Base-by-base conservation (phyloP, 2,329 filamentous ascomycete genomes). In the Falciphora oryzae region DNA sequence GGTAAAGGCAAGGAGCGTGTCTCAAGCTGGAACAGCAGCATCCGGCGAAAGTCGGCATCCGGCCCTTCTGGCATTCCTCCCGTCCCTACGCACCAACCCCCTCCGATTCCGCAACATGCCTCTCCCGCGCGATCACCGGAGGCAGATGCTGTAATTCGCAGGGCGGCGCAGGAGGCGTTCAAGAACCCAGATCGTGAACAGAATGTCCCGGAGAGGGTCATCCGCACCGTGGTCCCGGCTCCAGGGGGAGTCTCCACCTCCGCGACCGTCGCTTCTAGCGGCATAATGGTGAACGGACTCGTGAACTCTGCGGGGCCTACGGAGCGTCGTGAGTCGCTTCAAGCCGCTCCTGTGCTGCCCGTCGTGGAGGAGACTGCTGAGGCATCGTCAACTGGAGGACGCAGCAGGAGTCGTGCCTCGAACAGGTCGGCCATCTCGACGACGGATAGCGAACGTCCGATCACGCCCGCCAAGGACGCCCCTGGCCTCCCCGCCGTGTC, bases 311-410 rank as follows among this genome's bases (percentile, higher is more conserved):
- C 18, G 53, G 25, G n/a, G 4, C 31, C 44, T n/a, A 25, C 57
- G 14, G 65, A 86, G 79, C 65, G 81, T 81, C 68, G 83, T 78
- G 73, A 90, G 80, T 76, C 84, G 78, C 28, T 83, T 79, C 71
- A 81, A 78, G 27, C 74, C 71, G 74, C 22, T 68, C 31, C 73
- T 72, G 83, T 77, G 1, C 78, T 98, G 2, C 94, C 94, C 0
- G 89, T 97, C 13, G 93, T 98, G 8, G 91, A 97, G 69, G 94
- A 98, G 76, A 89, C 87, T n/a, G 90, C 87, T 6, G 94, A 97
- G 75, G 88, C 82, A 13, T 85, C 83, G 10, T 91, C 89, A 66
- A 83, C 87, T 29, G 86, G 87, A 1, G 85, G 82, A 35, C 82
- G 83, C 64, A 86, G 85, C 71, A 81, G 81, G 28, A 77, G 79